Base-by-base conservation (phyloP, 306 rosid species). In the Castanopsis chinensis region DNA sequence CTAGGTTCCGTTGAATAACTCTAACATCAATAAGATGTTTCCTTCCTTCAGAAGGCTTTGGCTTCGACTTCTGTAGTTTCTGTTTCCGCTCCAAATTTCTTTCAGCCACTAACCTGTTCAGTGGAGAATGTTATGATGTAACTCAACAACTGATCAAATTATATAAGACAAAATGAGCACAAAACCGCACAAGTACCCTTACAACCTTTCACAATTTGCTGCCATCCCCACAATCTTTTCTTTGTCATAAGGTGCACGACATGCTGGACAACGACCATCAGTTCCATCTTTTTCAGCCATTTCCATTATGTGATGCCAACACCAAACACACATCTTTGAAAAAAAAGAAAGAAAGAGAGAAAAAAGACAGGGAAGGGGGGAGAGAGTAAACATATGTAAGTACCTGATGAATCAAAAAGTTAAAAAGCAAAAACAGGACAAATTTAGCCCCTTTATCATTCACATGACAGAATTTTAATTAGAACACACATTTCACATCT, bases 231-330 rank as follows among this genome's bases (percentile, higher is more conserved):
- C 86, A 55, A 87, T 84, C 37, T 84, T 84, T 2, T 87, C 86
- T 82, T 82, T 87, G 80, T 87, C 88, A 74, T 87, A 84, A 30
- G 88, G 63, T 14, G 85, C 76, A 65, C 85, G 88, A 33, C 90
- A 84, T 63, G 88, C 90, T 13, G 90, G 90, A 82, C 90, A 87
- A 33, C 90, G 88, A 13, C 90, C 88, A 57, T 83, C 85, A 71
- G 80, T 71, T 78, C 79, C 88, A 79, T 84, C 86, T 73, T 84
- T 87, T 37, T 84, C 86, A 27, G 90, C 86, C 85, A 87, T 87
- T 87, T 87, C 88, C 86, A 84, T 84, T 71, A 87, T 87, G 75
- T 87, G 83, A 71, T 87, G 90, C 88, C 90, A 87, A 71, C 90
- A 87, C 88, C 90, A 87, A 54, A 87, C 90, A 25, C 90, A 87